phyloP scores from a whole-genome alignment of 2,329 filamentous ascomycete genomes.

The Orbilia ellipsospora region DNA sequence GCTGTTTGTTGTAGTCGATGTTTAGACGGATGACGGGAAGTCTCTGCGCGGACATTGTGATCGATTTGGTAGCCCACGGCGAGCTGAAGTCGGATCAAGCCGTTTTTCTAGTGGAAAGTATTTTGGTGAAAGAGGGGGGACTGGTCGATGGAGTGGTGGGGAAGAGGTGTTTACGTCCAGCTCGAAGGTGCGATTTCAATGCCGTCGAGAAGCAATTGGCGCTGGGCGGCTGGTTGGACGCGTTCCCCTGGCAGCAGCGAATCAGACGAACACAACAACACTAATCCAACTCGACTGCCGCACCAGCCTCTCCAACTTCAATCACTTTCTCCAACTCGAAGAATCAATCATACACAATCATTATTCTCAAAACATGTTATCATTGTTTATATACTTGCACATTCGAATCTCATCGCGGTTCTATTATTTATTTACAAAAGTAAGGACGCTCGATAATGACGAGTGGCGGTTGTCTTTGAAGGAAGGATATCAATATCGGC shows the following conservation, averaged over 20 bases:
- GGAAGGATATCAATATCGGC: conserved; percentile 16
- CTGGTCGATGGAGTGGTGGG: conserved; percentile 18
- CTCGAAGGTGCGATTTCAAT: conserved; percentile 47
- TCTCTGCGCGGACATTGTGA: conserved; percentile 51
- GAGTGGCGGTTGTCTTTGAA: neutral
- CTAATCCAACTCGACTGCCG: neutral
- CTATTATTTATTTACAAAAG: neutral
- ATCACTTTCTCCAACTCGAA: neutral
- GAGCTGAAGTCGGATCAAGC: conserved; percentile 23
- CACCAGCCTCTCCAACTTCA: neutral
- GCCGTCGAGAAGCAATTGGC: conserved; percentile 22
- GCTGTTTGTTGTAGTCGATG: conserved; percentile 86
- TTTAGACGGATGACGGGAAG: conserved; percentile 58
- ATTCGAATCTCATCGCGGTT: neutral
- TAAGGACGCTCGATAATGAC: neutral
- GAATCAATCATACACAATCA: no score
- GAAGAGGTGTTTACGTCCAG: conserved; percentile 35
- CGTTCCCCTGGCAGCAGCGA: conserved; percentile 52
- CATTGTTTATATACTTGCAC: no score
- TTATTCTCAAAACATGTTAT: no score
- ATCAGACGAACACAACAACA: conserved; percentile 31
- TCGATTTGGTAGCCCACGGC: conserved; percentile 30
- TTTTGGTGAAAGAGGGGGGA: conserved; percentile 9
- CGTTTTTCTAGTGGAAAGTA: neutral
- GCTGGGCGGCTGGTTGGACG: conserved; percentile 49